Evolutionary conservation across 345 rosid genomes (phyloP).

Genomic region (Aurinia saxatilis): DNA sequence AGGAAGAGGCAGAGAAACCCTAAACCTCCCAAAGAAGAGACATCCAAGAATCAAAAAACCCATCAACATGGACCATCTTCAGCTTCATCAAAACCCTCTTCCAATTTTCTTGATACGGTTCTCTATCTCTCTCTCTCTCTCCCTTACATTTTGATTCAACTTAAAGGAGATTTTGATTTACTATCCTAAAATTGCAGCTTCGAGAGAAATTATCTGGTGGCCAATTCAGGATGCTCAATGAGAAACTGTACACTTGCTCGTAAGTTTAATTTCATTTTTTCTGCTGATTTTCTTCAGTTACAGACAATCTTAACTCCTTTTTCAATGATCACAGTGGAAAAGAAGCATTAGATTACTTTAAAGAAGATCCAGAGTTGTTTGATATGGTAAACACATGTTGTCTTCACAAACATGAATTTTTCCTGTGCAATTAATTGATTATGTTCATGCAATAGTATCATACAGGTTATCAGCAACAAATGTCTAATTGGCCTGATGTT

Average conservation of each 20-base stretch:
- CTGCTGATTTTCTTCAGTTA: neutral
- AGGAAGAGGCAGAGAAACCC: too few relatives aligned
- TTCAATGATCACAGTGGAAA: conserved; percentile 66
- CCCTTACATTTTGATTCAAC: too few relatives aligned
- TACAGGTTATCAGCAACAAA: conserved; percentile 89
- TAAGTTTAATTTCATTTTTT: neutral
- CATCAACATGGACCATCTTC: too few relatives aligned
- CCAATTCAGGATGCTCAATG: conserved; percentile 88
- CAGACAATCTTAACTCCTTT: neutral
- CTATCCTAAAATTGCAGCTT: too few relatives aligned
- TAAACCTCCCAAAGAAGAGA: too few relatives aligned
- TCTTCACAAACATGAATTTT: neutral
- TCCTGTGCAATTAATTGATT: neutral
- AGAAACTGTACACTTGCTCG: conserved; percentile 95
- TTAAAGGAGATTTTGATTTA: too few relatives aligned
- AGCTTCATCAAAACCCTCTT: too few relatives aligned
- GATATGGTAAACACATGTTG: conserved; percentile 55
- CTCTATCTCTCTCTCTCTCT: too few relatives aligned
- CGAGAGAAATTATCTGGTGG: too few relatives aligned
- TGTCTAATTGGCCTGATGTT: conserved; percentile 92
- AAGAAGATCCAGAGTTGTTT: conserved; percentile 70
- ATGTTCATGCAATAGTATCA: conserved; percentile 59
- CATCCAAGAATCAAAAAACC: too few relatives aligned
- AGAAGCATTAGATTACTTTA: conserved; percentile 73
- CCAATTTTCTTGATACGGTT: too few relatives aligned